Conservation (phyloP, 768 basidiomycete genomes). For the Candolleomyces eurysporus region DNA sequence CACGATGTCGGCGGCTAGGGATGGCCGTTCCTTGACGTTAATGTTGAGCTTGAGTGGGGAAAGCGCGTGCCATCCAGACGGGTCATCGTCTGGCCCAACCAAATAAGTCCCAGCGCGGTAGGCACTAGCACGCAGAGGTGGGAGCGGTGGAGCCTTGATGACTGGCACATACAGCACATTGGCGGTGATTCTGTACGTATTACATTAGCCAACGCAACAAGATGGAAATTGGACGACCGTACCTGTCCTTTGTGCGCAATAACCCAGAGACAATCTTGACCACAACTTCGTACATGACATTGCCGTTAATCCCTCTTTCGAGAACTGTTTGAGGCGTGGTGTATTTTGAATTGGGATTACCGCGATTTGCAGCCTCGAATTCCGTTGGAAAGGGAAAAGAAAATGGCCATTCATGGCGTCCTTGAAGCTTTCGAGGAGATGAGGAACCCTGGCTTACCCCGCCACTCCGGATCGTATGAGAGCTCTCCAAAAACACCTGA, state of each 20-base stretch:
- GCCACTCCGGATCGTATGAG: neutral
- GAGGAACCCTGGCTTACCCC: neutral
- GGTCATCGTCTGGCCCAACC: constrained; percentile 2
- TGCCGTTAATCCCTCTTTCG: neutral
- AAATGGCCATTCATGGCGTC: neutral
- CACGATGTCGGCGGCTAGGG: neutral
- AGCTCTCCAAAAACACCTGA: neutral
- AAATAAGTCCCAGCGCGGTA: neutral
- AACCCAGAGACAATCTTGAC: neutral
- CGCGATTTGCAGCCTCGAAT: neutral
- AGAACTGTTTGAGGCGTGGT: neutral
- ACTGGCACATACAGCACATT: constrained; percentile 4
- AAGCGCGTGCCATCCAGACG: neutral
- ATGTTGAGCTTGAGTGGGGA: neutral
- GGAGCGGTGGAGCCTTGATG: neutral
- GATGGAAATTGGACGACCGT: neutral
- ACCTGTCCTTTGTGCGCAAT: constrained; percentile 1
- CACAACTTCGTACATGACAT: neutral
- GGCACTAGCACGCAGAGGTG: neutral
- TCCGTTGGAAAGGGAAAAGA: neutral
- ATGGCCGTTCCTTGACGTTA: neutral
- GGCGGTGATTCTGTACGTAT: neutral
- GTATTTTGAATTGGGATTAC: neutral
- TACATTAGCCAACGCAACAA: neutral
- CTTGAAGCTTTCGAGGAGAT: neutral